phyloP scores from a whole-genome alignment of 192 early-diverging fungal species.

The Allomyces macrogynus region DNA sequence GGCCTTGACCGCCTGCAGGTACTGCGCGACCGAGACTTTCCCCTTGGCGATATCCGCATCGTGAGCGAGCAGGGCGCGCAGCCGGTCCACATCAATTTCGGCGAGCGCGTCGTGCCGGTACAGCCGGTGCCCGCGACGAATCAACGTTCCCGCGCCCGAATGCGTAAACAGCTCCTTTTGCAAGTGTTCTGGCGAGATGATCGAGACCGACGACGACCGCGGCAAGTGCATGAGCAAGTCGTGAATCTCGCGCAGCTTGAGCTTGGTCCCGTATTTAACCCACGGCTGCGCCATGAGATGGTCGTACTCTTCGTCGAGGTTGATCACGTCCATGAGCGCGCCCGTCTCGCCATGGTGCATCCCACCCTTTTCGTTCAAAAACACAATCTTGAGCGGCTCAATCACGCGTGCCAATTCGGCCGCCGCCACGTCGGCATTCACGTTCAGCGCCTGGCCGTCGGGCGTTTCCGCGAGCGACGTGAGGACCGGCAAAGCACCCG shows the following conservation, averaged over 20 bases:
- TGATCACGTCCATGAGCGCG: conserved; percentile 92
- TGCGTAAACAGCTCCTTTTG: conserved; percentile 99
- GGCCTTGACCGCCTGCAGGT: conserved; percentile 43
- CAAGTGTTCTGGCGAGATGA: conserved; percentile 93
- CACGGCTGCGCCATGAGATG: conserved; percentile 81
- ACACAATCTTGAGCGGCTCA: conserved; percentile 94
- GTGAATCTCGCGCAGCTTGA: conserved; percentile 94
- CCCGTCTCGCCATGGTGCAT: conserved; percentile 83
- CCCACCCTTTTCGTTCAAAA: conserved; percentile 94
- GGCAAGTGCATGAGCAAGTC: conserved; percentile 90
- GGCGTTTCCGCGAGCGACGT: conserved; percentile 90
- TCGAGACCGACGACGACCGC: conserved; percentile 94
- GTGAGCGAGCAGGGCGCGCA: conserved; percentile 57
- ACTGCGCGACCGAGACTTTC: conserved; percentile 42
- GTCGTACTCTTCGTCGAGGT: conserved; percentile 98
- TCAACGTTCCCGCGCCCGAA: conserved; percentile 87
- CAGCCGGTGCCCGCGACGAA: conserved; percentile 84
- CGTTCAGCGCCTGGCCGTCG: conserved; percentile 89
- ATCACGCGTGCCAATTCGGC: conserved; percentile 89
- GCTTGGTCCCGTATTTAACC: conserved; percentile 94
- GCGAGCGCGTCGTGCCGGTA: conserved; percentile 45
- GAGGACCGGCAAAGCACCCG: conserved; percentile 86
- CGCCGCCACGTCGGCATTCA: conserved; percentile 96
- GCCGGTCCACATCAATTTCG: conserved; percentile 53
- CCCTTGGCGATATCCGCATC: conserved; percentile 53